Evolutionary conservation across 345 rosid species (phyloP), one percentile per base, ranked within the genome.

Genomic region (Dovyalis caffra): DNA sequence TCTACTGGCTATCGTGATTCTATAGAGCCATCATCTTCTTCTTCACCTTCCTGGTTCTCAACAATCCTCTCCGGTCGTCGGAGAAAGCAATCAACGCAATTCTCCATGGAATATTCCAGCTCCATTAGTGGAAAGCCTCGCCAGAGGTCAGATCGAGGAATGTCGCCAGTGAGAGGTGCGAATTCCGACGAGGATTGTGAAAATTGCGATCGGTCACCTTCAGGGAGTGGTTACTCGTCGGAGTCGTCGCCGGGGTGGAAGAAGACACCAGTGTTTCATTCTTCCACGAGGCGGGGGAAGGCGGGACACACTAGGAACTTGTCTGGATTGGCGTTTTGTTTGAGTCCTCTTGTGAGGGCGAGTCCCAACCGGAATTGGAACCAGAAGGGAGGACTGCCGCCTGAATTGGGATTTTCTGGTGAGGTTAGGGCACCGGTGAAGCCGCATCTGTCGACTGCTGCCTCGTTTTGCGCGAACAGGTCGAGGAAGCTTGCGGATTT

Each of bases 401-500:
- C 94, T 69, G 97, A 91, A 9, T 51, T 81, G 45, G 80, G 84
- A 16, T 77, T 64, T 26, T 66, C 91, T 53, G 86, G 89, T 1
- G 97, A 95, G 33, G 3, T 79, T 2, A 87, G 91, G 66, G 74
- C 45, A 1, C 72, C 92, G 66, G 85, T 21, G 76, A 90, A 86
- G 78, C 97, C 96, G 21, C 90, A 88, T 73, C 80, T 91, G 8
- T 89, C 97, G 0, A 75, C 86, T 62, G 97, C 97, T 78, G 88
- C 95, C 78, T 83, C 95, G 35, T 89, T 80, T 78, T 83, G 88
- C 76, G 93, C 83, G 5, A 96, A 90, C 76, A 80, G 98, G 70
- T 96, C 99, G 5, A 86, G 91, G 86, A 96, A 96, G 85, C 91
- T 93, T 25, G 94, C 87, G 6, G 97, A 92, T 85, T 88, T 95